phyloP scores from a whole-genome alignment of 2,329 filamentous ascomycete species.

The Phoma sp. region DNA sequence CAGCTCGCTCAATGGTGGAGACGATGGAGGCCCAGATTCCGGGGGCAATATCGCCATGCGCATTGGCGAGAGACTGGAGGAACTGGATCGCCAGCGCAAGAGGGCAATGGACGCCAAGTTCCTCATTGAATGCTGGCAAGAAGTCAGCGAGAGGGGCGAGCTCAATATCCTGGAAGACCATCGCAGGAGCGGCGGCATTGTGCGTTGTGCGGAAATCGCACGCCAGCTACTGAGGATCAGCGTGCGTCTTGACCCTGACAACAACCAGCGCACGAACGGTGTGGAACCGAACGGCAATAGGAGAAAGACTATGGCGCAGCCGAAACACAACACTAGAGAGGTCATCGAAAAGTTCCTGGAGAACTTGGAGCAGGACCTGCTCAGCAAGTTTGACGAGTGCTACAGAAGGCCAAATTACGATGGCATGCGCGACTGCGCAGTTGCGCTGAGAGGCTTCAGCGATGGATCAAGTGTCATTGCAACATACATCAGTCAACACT shows the following conservation, averaged over 20 bases:
- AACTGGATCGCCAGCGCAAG: slow-evolving; percentile 89
- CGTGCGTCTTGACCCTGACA: slow-evolving; percentile 81
- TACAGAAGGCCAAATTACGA: slow-evolving; percentile 95
- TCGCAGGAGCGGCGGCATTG: slow-evolving; percentile 85
- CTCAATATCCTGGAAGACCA: slow-evolving; percentile 89
- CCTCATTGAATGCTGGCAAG: slow-evolving; percentile 94
- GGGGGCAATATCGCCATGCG: slow-evolving; percentile 92
- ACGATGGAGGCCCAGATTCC: slow-evolving; percentile 60
- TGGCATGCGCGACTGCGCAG: slow-evolving; percentile 96
- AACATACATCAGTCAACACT: slow-evolving; percentile 96
- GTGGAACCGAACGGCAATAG: slow-evolving; percentile 58
- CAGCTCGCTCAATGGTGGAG: slow-evolving; percentile 74
- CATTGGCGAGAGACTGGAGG: slow-evolving; percentile 92
- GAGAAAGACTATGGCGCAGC: slow-evolving; percentile 40
- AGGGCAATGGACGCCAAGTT: slow-evolving; percentile 93
- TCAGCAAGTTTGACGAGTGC: slow-evolving; percentile 97
- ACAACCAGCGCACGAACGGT: slow-evolving; percentile 55
- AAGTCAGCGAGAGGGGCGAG: slow-evolving; percentile 89
- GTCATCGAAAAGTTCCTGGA: slow-evolving; percentile 97
- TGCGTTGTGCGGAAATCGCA: slow-evolving; percentile 91
- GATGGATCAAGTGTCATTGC: slow-evolving; percentile 94
- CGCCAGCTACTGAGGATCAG: slow-evolving; percentile 94
- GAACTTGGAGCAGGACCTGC: slow-evolving; percentile 89
- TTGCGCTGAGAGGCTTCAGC: slow-evolving; percentile 93
- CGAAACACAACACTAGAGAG: slow-evolving; percentile 75